Percentiles rank a stretch among this genome's conserved stretches.
phyloP scores from a whole-genome alignment of 805 yeast species.

The Hyphopichia homilentoma region DNA sequence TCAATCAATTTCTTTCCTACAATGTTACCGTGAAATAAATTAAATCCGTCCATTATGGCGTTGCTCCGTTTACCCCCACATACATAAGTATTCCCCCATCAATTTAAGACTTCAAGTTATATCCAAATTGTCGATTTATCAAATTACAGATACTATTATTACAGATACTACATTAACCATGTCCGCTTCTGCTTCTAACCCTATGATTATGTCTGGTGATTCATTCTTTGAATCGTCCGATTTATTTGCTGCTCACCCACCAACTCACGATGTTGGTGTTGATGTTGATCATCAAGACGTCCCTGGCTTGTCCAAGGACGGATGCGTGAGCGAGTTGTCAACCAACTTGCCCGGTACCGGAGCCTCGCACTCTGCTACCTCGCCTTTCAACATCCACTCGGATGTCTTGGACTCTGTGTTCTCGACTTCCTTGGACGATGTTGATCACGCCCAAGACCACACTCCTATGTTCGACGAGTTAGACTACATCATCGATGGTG shows the following conservation, averaged over 20 bases:
- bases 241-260: constrained; percentile 13
- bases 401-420: constrained; percentile 52
- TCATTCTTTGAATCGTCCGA: constrained; percentile 23
- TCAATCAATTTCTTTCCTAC: constrained; percentile 13
- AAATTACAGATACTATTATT: too few species aligned
- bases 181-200: constrained; percentile 19
- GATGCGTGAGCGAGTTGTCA: constrained; percentile 19
- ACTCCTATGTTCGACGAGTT: constrained; percentile 63
- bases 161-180: too few species aligned
- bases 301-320: constrained; percentile 16
- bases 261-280: not conserved
- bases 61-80: constrained; percentile 11
- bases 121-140: too few species aligned
- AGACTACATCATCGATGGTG: constrained; percentile 40
- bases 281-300: too few species aligned
- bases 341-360: constrained; percentile 20
- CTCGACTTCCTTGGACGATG: constrained; percentile 33
- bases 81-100: too few species aligned
- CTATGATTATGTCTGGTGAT: constrained; percentile 20
- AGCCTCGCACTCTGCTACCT: constrained; percentile 10
- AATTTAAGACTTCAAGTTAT: too few species aligned
- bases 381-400: constrained; percentile 53
- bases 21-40: constrained; percentile 30
- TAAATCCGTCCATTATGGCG: constrained; percentile 31
- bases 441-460: constrained; percentile 30